Conservation (phyloP, 768 basidiomycete genomes). For the Tylopilus vinaceipallidus region DNA sequence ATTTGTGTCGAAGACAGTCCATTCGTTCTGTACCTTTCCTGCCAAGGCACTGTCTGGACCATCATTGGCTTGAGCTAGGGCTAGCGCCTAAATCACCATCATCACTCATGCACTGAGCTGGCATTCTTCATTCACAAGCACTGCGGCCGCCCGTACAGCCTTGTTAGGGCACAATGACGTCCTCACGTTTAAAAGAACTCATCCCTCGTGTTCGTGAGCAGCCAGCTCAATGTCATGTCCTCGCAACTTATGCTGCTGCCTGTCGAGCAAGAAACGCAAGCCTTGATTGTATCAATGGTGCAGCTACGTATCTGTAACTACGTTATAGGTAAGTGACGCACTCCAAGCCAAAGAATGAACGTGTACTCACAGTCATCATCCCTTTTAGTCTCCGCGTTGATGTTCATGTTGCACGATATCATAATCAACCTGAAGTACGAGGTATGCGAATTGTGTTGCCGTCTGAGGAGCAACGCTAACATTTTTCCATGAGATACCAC, state of each 20-base stretch:
- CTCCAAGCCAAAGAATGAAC: background rate
- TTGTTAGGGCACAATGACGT: background rate
- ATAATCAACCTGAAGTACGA: conserved; percentile 20
- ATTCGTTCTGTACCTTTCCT: no score
- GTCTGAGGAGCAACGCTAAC: background rate
- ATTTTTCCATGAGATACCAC: conserved; percentile 4
- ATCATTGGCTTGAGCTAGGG: no score
- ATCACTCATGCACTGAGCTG: background rate
- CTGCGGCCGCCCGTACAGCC: background rate
- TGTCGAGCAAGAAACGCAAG: conserved; percentile 3
- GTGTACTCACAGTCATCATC: background rate
- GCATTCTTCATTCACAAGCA: conserved; percentile 1
- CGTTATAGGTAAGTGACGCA: conserved; percentile 5
- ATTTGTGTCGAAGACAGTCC: no score
- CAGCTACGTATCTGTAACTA: conserved; percentile 19
- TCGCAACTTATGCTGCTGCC: background rate
- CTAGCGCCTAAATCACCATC: background rate
- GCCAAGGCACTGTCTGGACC: no score
- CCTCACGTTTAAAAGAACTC: background rate
- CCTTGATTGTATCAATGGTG: conserved; percentile 1
- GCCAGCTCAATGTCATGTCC: conserved; percentile 6
- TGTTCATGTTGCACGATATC: conserved; percentile 23
- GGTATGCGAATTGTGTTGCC: conserved; percentile 1
- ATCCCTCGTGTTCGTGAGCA: background rate
- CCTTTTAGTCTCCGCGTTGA: conserved; percentile 12